These are phyloP conservation scores for Endogone sp. DNA, from an alignment of 192 early-diverging fungal species.

Conservation along the genomic window DNA sequence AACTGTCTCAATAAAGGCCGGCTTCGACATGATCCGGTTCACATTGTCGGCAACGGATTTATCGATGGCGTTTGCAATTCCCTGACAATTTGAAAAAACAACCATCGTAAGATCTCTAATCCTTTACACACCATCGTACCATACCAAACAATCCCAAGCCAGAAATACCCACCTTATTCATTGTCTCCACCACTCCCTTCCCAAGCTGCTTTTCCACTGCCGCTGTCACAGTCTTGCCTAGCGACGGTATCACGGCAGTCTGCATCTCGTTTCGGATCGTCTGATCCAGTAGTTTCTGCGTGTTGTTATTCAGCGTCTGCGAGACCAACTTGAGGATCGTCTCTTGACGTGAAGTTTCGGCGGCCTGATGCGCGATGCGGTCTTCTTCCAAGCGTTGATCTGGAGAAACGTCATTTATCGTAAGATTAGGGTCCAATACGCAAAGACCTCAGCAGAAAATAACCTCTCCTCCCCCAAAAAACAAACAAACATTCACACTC, in stretches of 20 bases:
- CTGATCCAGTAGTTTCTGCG: slow-evolving; percentile 37
- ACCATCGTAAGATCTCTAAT: neutral
- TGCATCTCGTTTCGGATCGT: slow-evolving; percentile 44
- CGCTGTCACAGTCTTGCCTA: slow-evolving; percentile 32
- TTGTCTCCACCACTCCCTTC: slow-evolving; percentile 27
- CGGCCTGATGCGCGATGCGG: slow-evolving; percentile 25
- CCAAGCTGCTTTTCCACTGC: slow-evolving; percentile 37
- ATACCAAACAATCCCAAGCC: neutral
- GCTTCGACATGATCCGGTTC: slow-evolving; percentile 21
- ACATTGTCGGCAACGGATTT: slow-evolving; percentile 33
- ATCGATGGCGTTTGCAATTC: slow-evolving; percentile 31
- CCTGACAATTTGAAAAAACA: slow-evolving; percentile 11
- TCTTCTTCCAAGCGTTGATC: slow-evolving; percentile 21
- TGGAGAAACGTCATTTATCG: neutral
- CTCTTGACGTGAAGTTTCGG: slow-evolving; percentile 39
- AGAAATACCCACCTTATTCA: slow-evolving; percentile 26
- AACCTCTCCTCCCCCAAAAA: neutral
- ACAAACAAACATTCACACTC: neutral
- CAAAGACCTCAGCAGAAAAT: neutral
- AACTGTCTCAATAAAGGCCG: slow-evolving; percentile 26
- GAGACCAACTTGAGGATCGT: slow-evolving; percentile 41
- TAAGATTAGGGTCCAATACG: neutral
- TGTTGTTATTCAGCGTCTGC: slow-evolving; percentile 37
- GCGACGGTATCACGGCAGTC: slow-evolving; percentile 30
- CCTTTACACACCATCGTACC: no score